Evolutionary conservation across 768 basidiomycete genomes (phyloP).

Genomic region (Hydnomerulius pinastri): DNA sequence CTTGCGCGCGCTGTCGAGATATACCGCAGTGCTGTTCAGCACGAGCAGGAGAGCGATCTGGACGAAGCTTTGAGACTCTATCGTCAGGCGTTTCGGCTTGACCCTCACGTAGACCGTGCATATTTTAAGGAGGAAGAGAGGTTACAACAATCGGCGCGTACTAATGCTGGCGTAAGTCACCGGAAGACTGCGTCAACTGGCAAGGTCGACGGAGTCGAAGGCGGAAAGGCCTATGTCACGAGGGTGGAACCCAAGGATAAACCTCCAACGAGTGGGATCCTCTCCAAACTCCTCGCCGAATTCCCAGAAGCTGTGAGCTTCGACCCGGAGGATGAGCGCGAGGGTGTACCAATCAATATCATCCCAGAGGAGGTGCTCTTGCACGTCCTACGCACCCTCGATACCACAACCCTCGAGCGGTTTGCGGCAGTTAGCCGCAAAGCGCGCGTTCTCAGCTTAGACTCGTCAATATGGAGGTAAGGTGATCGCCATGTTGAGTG

Average conservation of each 20-base stretch:
- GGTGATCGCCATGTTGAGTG: conserved; percentile 16
- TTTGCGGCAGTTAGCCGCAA: conserved; percentile 76
- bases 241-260: conserved; percentile 42
- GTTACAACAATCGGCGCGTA: conserved; percentile 12
- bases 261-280: conserved; percentile 34
- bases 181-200: conserved; percentile 83
- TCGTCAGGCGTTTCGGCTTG: conserved; percentile 76
- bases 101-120: conserved; percentile 72
- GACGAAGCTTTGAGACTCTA: conserved; percentile 79
- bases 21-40: conserved; percentile 69
- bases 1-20: conserved; percentile 57
- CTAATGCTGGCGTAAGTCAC: conserved; percentile 45
- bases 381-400: conserved; percentile 63
- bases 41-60: conserved; percentile 72
- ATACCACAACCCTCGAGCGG: conserved; percentile 69
- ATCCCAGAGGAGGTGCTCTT: conserved; percentile 82
- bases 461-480: conserved; percentile 76
- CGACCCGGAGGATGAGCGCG: conserved; percentile 66
- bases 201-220: conserved; percentile 56
- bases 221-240: conserved; percentile 73
- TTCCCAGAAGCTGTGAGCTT: conserved; percentile 59
- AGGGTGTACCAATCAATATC: conserved; percentile 51
- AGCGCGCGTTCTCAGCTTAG: conserved; percentile 71
- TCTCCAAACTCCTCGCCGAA: conserved; percentile 48
- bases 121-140: conserved; percentile 60